Evolutionary conservation across 768 basidiomycete species (phyloP).

Genomic region (Megacollybia marginata): DNA sequence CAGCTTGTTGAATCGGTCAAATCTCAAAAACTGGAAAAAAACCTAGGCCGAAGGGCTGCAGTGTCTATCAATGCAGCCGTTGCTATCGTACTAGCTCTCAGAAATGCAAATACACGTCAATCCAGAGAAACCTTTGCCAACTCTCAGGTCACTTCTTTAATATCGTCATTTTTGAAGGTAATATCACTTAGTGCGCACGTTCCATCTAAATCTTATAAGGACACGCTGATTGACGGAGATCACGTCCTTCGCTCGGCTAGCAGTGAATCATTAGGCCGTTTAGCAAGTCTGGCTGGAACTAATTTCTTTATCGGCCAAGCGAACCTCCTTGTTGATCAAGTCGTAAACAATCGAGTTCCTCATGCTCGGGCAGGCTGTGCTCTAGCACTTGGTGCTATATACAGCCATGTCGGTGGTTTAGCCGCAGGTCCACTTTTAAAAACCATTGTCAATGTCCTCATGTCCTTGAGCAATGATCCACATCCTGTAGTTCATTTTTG

Average conservation of each 20-base stretch:
- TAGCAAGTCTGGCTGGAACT: slow-evolving; percentile 78
- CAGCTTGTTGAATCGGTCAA: slow-evolving; percentile 58
- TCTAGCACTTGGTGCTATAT: slow-evolving; percentile 86
- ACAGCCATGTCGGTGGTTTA: slow-evolving; percentile 87
- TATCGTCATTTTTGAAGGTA: slow-evolving; percentile 77
- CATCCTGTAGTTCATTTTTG: slow-evolving; percentile 96
- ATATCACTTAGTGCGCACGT: not conserved
- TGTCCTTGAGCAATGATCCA: slow-evolving; percentile 92
- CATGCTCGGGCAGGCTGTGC: slow-evolving; percentile 91
- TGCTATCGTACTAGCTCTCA: slow-evolving; percentile 64
- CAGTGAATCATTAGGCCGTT: slow-evolving; percentile 83
- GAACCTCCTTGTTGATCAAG: slow-evolving; percentile 86
- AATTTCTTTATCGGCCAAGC: slow-evolving; percentile 80
- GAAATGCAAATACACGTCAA: slow-evolving; percentile 49
- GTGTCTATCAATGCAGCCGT: slow-evolving; percentile 74
- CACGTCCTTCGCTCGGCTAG: slow-evolving; percentile 65
- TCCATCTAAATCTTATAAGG: slow-evolving; percentile 31
- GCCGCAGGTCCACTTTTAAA: slow-evolving; percentile 92
- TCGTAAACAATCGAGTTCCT: slow-evolving; percentile 92
- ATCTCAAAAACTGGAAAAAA: slow-evolving; percentile 80
- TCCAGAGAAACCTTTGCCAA: slow-evolving; percentile 62
- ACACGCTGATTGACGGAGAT: slow-evolving; percentile 77
- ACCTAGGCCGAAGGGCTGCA: slow-evolving; percentile 80
- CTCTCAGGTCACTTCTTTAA: slow-evolving; percentile 47
- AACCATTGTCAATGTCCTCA: slow-evolving; percentile 90